These are phyloP conservation scores for Ogataea methanolica DNA, from an alignment of 805 yeast species.

Conservation along the genomic window DNA sequence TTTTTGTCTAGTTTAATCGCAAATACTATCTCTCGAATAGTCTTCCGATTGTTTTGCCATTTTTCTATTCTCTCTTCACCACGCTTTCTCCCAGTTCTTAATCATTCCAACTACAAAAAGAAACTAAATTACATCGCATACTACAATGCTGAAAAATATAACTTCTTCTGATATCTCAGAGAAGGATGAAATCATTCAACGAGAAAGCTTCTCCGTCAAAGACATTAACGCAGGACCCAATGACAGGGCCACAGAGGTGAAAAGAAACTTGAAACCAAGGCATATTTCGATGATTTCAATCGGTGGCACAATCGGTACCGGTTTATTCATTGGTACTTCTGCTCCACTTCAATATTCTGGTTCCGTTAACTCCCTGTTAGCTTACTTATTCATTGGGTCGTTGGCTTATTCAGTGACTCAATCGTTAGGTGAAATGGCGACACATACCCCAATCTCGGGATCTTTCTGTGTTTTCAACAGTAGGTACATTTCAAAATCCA, in stretches of 20 bases:
- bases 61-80: too few species aligned
- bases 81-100: too few species aligned
- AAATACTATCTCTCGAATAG: too few species aligned
- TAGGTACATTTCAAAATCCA: constrained; percentile 62
- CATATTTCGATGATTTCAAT: constrained; percentile 73
- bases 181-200: too few species aligned
- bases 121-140: too few species aligned
- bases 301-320: constrained; percentile 80
- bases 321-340: constrained; percentile 64
- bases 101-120: too few species aligned
- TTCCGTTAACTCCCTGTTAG: constrained; percentile 61
- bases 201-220: too few species aligned
- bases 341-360: constrained; percentile 57
- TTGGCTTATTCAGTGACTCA: constrained; percentile 64
- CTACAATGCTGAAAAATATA: too few species aligned
- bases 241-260: constrained; percentile 10
- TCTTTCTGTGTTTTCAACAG: constrained; percentile 67
- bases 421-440: constrained; percentile 77
- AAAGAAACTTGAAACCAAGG: constrained; percentile 57
- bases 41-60: too few species aligned
- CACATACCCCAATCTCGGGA: constrained; percentile 63
- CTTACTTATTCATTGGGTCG: constrained; percentile 65
- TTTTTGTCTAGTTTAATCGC: too few species aligned
- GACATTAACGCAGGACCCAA: too few species aligned
- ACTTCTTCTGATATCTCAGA: too few species aligned